phyloP scores from a whole-genome alignment of 768 basidiomycete species.

The Naganishia vishniacii region DNA sequence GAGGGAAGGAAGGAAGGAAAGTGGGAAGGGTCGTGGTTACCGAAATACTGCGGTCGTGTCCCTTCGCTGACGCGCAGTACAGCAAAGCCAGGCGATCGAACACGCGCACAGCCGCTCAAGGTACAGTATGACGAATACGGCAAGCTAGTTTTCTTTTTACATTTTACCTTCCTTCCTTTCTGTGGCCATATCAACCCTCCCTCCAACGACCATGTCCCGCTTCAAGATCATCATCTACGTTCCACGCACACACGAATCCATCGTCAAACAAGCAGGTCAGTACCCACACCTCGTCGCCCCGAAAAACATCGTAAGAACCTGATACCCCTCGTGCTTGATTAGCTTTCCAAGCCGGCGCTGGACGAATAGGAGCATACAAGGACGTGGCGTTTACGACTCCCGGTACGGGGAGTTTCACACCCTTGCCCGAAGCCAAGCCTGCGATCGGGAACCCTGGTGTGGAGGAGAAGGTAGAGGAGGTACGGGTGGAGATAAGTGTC shows the following conservation, averaged over 20 bases:
- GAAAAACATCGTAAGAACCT: neutral
- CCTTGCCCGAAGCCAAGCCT: neutral
- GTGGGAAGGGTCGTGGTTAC: no score
- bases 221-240: conserved; percentile 10
- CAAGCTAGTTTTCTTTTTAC: no score
- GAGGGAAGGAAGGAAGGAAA: no score
- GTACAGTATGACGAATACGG: no score
- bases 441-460: neutral
- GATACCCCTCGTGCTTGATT: neutral
- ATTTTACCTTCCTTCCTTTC: no score
- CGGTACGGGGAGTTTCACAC: neutral
- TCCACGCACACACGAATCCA: neutral
- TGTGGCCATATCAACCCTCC: no score
- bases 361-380: neutral
- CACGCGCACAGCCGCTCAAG: no score
- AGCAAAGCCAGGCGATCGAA: no score
- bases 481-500: neutral
- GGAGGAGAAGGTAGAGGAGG: neutral
- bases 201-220: conserved; percentile 1
- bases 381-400: neutral
- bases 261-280: conserved; percentile 1
- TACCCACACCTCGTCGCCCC: no score
- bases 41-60: no score
- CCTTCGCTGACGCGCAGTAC: no score
- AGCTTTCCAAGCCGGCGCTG: conserved; percentile 2